Evolutionary conservation across 805 yeast species (phyloP).

Genomic region (Wickerhamiella kurtzmanii): DNA sequence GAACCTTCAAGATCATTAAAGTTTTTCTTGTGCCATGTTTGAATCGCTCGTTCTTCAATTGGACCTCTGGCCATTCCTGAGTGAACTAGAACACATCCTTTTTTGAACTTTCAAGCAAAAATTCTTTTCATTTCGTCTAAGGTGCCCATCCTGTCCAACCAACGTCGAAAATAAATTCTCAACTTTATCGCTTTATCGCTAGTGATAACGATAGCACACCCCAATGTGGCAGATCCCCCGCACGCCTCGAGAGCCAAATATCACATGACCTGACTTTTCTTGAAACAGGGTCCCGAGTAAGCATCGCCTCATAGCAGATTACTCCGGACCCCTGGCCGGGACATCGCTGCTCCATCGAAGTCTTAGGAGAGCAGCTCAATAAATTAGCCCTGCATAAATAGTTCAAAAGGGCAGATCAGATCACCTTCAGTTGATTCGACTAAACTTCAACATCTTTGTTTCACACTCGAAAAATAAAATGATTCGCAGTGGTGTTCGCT

Average conservation of each 20-base stretch:
- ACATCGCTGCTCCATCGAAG: background rate
- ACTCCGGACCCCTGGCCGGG: background rate
- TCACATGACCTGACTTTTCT: background rate
- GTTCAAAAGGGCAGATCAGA: no score
- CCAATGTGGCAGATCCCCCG: background rate
- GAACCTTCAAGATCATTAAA: no score
- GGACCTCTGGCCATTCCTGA: no score
- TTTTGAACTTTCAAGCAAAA: no score
- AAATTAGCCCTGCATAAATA: background rate
- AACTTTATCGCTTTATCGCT: background rate
- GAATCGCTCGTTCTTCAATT: no score
- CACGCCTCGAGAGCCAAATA: no score
- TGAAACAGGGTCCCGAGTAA: background rate
- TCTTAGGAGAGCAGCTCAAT: background rate
- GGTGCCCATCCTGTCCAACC: no score
- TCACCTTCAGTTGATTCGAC: background rate
- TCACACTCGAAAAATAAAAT: background rate
- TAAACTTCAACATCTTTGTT: background rate
- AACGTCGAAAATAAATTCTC: no score
- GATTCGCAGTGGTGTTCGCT: constrained; percentile 1
- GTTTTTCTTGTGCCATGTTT: no score
- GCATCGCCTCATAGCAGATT: background rate
- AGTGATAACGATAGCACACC: background rate
- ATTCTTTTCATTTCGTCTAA: no score
- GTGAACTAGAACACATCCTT: no score